Conservation (phyloP, 2,329 filamentous ascomycete species). For the Fusarium paranaense region DNA sequence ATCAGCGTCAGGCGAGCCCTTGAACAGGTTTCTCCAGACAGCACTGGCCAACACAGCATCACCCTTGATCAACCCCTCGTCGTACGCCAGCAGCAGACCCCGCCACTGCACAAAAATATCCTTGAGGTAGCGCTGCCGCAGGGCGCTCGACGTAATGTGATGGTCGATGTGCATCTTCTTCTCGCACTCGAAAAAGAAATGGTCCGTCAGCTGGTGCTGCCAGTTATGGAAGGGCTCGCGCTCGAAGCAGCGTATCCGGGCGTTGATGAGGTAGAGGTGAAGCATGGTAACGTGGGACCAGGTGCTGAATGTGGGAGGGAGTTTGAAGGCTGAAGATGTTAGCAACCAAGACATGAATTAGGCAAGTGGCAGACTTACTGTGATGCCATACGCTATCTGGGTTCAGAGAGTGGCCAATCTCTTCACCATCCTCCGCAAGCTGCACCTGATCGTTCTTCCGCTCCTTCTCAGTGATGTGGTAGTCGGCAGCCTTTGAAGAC, state of each 20-base stretch:
- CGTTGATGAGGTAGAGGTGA: conserved; percentile 92
- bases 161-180: conserved; percentile 86
- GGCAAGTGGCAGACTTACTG: conserved; percentile 62
- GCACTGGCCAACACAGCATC: conserved; percentile 84
- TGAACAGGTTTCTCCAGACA: conserved; percentile 94
- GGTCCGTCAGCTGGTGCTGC: conserved; percentile 92
- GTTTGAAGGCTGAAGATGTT: conserved; percentile 72
- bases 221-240: conserved; percentile 76
- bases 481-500: conserved; percentile 79
- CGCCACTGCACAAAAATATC: conserved; percentile 96
- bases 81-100: conserved; percentile 84
- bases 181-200: conserved; percentile 93
- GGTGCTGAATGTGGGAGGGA: conserved; percentile 89
- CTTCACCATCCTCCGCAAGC: conserved; percentile 81
- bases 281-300: conserved; percentile 98
- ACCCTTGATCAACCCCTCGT: conserved; percentile 81
- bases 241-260: conserved; percentile 84
- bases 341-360: background rate
- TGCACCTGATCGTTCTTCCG: conserved; percentile 75
- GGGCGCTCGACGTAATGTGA: conserved; percentile 69
- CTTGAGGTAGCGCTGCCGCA: conserved; percentile 78
- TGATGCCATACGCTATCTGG: conserved; percentile 74
- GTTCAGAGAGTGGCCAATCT: conserved; percentile 70
- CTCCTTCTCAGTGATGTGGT: conserved; percentile 76
- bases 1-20: conserved; percentile 69